Evolutionary conservation across 305 asterid species (phyloP), one percentile per base, ranked within the genome.

Genomic region (Fraxinus dipetala): DNA sequence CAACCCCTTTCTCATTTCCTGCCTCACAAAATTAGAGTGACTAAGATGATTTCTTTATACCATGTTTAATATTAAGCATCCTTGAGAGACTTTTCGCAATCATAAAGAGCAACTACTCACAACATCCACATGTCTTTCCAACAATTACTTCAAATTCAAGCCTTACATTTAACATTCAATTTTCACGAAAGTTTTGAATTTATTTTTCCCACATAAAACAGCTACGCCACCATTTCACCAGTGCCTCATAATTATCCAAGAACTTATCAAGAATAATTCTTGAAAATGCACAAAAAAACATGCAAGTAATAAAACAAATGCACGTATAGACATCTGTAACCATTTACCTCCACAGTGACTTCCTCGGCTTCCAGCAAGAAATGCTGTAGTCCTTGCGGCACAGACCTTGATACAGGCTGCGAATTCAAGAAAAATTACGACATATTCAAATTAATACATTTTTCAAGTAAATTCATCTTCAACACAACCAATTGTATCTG

Each of bases 321-420:
- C 73, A 83, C 31, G 70, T 45, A 30, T 20, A 69, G 43, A 26
- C 36, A 61, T 22, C 65, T 63, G 2, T 65, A 11, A 65, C 38
- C 40, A 40, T 28, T 30, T 79, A 96, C 99, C 98, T 93, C 98
- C 6, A 88, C 97, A 74, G 90, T 83, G 54, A 96, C 91, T 69
- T 82, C 87, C 86, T 96, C 99, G 34, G 87, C 91, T 35, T 92
- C 94, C 51, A 91, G 86, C 85, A 96, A 87, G 76, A 94, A 90
- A 80, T 81, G 91, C 80, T 88, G 90, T 81, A 94, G 72, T 70
- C 89, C 97, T 70, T 65, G 89, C n/a, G 95, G 92, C 81, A 90
- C 89, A 78, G 98, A 82, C 92, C 91, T 87, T 75, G 93, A 87
- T 82, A 92, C 85, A 74, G 94, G 94, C 98, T 94, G 91, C 86